A percentile compares a stretch with the other conserved stretches of the same genome.
Conservation (phyloP, 805 yeast species). For the Wickerhamomyces chambardii region DNA sequence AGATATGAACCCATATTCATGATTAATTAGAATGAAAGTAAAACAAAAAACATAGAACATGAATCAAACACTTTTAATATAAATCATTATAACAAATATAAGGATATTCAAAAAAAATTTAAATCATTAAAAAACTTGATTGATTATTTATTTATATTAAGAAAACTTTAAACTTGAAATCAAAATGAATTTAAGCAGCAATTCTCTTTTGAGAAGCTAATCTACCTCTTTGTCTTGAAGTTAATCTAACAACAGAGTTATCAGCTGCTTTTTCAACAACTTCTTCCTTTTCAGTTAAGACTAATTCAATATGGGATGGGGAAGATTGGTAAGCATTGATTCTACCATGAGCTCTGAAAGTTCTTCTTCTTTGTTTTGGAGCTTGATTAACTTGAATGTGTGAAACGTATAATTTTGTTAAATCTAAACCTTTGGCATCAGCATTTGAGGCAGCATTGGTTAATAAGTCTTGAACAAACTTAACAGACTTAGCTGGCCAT, state of each 20-base stretch:
- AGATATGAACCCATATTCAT: too few relatives aligned
- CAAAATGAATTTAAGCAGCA: slow-evolving; percentile 38
- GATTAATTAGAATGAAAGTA: too few relatives aligned
- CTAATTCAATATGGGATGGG: slow-evolving; percentile 98
- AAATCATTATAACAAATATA: too few relatives aligned
- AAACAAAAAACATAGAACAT: too few relatives aligned
- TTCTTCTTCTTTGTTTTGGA: slow-evolving; percentile 99
- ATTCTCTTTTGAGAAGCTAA: slow-evolving; percentile 82
- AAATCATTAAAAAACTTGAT: too few relatives aligned
- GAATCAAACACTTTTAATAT: too few relatives aligned
- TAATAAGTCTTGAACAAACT: slow-evolving; percentile 89
- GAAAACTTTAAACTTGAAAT: too few relatives aligned
- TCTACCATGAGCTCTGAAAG: slow-evolving; percentile 99
- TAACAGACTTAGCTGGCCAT: slow-evolving; percentile 99
- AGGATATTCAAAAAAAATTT: too few relatives aligned
- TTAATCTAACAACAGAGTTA: slow-evolving; percentile 57
- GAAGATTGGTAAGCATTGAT: slow-evolving; percentile 98
- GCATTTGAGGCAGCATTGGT: slow-evolving; percentile 99
- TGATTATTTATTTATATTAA: too few relatives aligned
- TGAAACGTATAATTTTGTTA: slow-evolving; percentile 85
- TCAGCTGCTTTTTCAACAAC: slow-evolving; percentile 87
- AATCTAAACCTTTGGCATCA: slow-evolving; percentile 97
- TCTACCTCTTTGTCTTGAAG: slow-evolving; percentile 91
- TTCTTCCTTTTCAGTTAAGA: slow-evolving; percentile 93
- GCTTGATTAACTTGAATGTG: slow-evolving; percentile 99